phyloP scores from a whole-genome alignment of 805 yeast species.

The Lachancea cidri region DNA sequence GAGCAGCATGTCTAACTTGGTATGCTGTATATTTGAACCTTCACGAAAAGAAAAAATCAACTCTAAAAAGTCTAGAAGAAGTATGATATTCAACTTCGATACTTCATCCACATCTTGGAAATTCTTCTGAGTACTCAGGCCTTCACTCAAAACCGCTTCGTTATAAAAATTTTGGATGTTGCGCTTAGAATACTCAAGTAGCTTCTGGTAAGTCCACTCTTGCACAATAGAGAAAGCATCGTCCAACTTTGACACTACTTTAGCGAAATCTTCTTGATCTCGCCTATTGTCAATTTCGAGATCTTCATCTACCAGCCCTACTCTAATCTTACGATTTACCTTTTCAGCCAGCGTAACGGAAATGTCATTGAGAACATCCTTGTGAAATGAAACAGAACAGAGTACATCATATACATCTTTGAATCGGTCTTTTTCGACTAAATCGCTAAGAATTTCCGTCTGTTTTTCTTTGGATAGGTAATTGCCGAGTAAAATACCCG shows the following conservation, averaged over 20 bases:
- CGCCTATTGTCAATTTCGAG: neutral
- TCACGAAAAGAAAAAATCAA: conserved; percentile 30
- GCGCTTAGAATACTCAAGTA: neutral
- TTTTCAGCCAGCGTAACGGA: conserved; percentile 5
- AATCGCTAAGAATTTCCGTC: conserved; percentile 10
- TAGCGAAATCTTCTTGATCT: neutral
- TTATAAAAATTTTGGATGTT: neutral
- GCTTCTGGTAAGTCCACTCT: neutral
- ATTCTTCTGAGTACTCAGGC: neutral
- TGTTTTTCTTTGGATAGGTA: conserved; percentile 14
- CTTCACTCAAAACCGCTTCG: neutral
- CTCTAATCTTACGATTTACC: neutral
- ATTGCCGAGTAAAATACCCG: conserved; percentile 9
- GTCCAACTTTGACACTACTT: conserved; percentile 1
- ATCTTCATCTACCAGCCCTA: neutral
- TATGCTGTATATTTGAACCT: conserved; percentile 6
- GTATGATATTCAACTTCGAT: conserved; percentile 3
- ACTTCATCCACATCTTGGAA: neutral
- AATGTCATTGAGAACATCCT: neutral
- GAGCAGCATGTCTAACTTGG: conserved; percentile 14
- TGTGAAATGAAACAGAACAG: neutral
- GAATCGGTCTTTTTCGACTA: conserved; percentile 12
- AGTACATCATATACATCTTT: neutral
- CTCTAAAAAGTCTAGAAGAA: conserved; percentile 37
- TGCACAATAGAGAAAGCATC: conserved; percentile 1